phyloP scores from a whole-genome alignment of 306 rosid genomes.

The Cicer judaicum region DNA sequence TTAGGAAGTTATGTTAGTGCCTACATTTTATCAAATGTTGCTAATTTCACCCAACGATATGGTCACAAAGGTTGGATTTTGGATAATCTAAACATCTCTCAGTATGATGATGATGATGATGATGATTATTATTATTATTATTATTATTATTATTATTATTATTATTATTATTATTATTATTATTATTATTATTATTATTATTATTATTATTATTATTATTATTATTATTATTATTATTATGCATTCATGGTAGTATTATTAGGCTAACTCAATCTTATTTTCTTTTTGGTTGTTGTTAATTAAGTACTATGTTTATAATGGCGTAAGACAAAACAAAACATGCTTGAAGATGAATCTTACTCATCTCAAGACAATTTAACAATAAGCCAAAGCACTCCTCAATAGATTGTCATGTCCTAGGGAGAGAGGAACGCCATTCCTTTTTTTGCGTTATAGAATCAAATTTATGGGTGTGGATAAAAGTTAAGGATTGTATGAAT shows the following conservation, averaged over 20 bases:
- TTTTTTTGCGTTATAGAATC: neutral
- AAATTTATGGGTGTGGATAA: neutral
- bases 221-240: conserved; percentile 65
- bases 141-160: too few relatives aligned
- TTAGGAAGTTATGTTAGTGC: conserved; percentile 66
- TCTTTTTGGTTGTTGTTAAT: conserved; percentile 67
- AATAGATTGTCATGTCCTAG: neutral
- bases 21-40: conserved; percentile 63
- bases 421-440: neutral
- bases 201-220: too few relatives aligned
- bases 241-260: conserved; percentile 65
- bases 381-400: conserved; percentile 8
- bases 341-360: neutral
- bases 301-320: conserved; percentile 65
- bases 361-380: conserved; percentile 4
- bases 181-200: too few relatives aligned
- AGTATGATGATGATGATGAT: too few relatives aligned
- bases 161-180: too few relatives aligned
- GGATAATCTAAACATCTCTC: conserved; percentile 52
- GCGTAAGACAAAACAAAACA: conserved; percentile 42
- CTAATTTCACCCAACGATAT: conserved; percentile 54
- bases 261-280: conserved; percentile 62
- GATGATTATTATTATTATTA: too few relatives aligned
- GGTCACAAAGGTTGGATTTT: conserved; percentile 70
- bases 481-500: neutral